Evolutionary conservation across 169 alveolate species (phyloP).

Genomic region (Plasmodium vivax): DNA sequence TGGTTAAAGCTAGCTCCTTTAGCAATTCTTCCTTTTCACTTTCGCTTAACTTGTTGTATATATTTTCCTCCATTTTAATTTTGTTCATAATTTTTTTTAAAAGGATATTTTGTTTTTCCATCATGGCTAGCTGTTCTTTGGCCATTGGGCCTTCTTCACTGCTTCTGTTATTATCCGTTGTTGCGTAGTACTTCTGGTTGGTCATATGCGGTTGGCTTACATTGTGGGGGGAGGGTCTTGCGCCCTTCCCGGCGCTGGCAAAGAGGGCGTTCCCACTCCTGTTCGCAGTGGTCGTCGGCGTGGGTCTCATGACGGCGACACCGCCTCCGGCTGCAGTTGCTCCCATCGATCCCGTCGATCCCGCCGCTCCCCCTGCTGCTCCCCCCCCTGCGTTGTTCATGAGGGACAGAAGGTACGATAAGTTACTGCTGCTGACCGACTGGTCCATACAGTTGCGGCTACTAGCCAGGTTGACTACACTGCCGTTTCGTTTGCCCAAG

Average conservation of each 20-base stretch:
- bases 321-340: background rate
- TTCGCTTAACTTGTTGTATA: constrained; percentile 22
- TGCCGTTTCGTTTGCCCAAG: background rate
- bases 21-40: constrained; percentile 17
- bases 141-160: background rate
- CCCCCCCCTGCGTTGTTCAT: background rate
- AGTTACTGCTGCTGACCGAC: background rate
- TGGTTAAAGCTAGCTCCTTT: constrained; percentile 1
- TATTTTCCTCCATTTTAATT: constrained; percentile 30
- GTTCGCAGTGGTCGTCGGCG: background rate
- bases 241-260: background rate
- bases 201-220: background rate
- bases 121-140: background rate
- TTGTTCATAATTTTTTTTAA: constrained; percentile 11
- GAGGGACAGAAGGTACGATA: background rate
- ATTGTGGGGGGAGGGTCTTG: background rate
- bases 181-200: background rate
- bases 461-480: background rate
- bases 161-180: background rate
- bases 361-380: background rate
- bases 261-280: background rate
- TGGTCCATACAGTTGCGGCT: background rate
- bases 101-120: background rate
- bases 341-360: background rate
- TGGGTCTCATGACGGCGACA: background rate